Evolutionary conservation across 345 rosid genomes (phyloP).

Genomic region (Bruguiera sexangula): DNA sequence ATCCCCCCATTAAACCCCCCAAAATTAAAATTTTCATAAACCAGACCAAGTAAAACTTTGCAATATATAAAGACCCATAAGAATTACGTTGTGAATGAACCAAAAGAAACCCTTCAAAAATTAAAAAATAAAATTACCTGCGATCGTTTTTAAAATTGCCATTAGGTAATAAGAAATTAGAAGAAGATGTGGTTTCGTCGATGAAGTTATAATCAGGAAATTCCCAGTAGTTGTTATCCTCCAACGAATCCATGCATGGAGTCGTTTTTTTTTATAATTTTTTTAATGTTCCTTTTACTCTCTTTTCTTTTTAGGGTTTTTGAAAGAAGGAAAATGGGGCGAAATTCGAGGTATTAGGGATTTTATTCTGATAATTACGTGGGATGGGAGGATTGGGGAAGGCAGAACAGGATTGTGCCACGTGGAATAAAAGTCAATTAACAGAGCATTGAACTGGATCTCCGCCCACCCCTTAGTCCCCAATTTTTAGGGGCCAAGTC

Average conservation of each 20-base stretch:
- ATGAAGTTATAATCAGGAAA: conserved; percentile 18
- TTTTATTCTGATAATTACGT: not conserved
- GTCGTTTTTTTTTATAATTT: no score
- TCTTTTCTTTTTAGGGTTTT: not conserved
- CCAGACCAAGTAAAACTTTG: not conserved
- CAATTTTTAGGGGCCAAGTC: no score
- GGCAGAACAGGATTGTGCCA: not conserved
- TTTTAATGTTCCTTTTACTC: not conserved
- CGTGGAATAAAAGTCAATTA: conserved; percentile 7
- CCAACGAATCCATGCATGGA: conserved; percentile 13
- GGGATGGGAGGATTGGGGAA: not conserved
- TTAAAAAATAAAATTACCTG: not conserved
- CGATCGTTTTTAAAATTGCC: not conserved
- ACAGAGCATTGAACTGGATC: no score
- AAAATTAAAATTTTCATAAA: no score
- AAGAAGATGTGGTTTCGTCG: conserved; percentile 15
- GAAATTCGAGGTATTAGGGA: not conserved
- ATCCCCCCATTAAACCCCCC: no score
- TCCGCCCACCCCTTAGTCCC: no score
- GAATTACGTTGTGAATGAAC: not conserved
- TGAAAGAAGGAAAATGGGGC: not conserved
- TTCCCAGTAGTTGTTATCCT: conserved; percentile 17
- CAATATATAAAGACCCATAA: not conserved
- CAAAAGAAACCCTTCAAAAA: not conserved
- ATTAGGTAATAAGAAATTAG: conserved; percentile 17